Evolutionary conservation across 371 early-diverging fungal genomes (phyloP), one percentile per base, ranked within the genome.

Genomic region (Entomophthora muscae): DNA sequence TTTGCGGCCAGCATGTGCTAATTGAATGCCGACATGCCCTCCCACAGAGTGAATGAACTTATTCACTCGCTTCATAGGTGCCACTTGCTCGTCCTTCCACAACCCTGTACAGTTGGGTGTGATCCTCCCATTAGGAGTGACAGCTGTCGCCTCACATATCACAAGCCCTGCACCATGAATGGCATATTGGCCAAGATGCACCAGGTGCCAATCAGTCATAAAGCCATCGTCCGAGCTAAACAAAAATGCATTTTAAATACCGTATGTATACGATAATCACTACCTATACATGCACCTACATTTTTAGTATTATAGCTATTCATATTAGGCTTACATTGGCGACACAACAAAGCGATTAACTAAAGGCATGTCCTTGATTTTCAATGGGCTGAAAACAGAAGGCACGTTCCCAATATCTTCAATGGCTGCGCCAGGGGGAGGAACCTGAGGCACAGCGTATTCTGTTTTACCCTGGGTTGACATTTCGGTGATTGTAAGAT

Each of bases 1-100:
- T 71, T 90, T 90, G 57, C 91, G 75, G 3, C 93, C 93, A 13
- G 87, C 85, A 66, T 92, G 93, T 0, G 80, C 86, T 1, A 93
- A 67, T 65, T 93, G 93, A 66, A 90, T 81, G 53, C 78, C 90
- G 7, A 79, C 68, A 29, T 77, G 69, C 23, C 75, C 66, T 3
- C 83, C 84, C 53, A 80, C 79, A 3, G 75, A 70, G 65, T 91
- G 86, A 57, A 80, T 69, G 66, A 80, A 78, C 53, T 79, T 75
- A 7, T 78, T 83, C 10, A 90, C 77, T 17, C 78, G 76, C 53
- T 74, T 73, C 27, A 88, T 65, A 0, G 76, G 72, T 0, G 67
- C 72, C 26, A 86, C 78, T 30, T 92, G 93, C 22, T 78, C 85
- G 66, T 90, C 89, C 2, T 66, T 73, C 85, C 86, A 93, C 21